phyloP scores from a whole-genome alignment of 2,329 filamentous ascomycete genomes.

The Fusarium sp. region DNA sequence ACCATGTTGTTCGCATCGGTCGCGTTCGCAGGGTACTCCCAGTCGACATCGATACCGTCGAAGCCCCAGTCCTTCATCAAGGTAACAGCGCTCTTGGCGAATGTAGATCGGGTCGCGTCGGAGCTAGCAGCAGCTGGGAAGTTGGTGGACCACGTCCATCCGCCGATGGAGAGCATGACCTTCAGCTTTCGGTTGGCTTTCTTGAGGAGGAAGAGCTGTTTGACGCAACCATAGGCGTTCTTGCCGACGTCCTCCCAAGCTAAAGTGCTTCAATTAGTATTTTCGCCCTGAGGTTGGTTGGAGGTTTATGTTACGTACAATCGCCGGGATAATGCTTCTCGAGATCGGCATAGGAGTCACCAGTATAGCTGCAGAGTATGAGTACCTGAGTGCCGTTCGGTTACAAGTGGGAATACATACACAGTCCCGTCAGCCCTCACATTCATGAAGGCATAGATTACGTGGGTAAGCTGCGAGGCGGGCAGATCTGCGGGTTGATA shows the following conservation, averaged over 20 bases:
- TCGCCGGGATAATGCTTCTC: conserved; percentile 40
- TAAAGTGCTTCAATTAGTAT: not conserved
- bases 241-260: conserved; percentile 67
- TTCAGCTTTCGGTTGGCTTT: conserved; percentile 81
- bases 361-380: conserved; percentile 20
- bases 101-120: conserved; percentile 67
- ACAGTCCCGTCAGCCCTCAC: conserved; percentile 78
- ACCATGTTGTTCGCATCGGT: conserved; percentile 58
- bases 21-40: conserved; percentile 54
- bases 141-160: conserved; percentile 83
- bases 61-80: conserved; percentile 78
- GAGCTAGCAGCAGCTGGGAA: conserved; percentile 77
- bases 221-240: conserved; percentile 82
- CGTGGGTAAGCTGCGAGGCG: conserved; percentile 76
- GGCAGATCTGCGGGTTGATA: conserved; percentile 80
- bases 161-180: conserved; percentile 81
- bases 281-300: too few relatives aligned
- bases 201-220: conserved; percentile 82
- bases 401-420: conserved; percentile 54
- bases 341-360: conserved; percentile 37
- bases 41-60: conserved; percentile 61
- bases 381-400: rapidly evolving
- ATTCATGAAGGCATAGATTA: conserved; percentile 86
- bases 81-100: conserved; percentile 76
- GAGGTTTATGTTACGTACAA: conserved; percentile 14